Percentiles rank a stretch among this genome's conserved stretches.
phyloP scores from a whole-genome alignment of 2,329 filamentous ascomycete genomes.

The Trichoderma gracile region DNA sequence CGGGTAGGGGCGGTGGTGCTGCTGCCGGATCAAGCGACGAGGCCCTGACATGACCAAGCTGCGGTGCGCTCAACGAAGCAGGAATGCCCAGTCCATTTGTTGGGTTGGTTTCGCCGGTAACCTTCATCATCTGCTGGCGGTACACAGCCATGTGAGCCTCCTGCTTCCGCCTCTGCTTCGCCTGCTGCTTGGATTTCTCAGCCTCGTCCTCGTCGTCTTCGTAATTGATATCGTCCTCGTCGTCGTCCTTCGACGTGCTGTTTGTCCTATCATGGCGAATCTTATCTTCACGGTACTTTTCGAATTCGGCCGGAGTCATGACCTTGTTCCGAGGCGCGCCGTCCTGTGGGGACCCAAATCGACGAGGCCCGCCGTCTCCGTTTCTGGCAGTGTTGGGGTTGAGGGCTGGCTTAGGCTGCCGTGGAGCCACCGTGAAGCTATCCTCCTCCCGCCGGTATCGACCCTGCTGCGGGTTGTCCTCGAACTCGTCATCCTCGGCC shows the following conservation, averaged over 20 bases:
- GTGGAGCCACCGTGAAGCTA: conserved; percentile 38
- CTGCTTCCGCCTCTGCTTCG: conserved; percentile 80
- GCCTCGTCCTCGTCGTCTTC: conserved; percentile 77
- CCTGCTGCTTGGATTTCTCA: conserved; percentile 71
- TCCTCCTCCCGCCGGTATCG: conserved; percentile 47
- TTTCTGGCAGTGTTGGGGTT: conserved; percentile 32
- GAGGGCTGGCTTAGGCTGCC: conserved; percentile 32
- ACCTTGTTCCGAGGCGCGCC: conserved; percentile 65
- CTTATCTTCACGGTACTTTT: conserved; percentile 75
- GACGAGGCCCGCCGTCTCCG: conserved; percentile 52
- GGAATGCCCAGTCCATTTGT: conserved; percentile 56
- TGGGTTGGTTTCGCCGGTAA: conserved; percentile 70
- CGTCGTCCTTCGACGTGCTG: conserved; percentile 54
- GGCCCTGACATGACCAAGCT: conserved; percentile 47
- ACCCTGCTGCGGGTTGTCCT: conserved; percentile 27
- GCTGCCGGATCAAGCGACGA: conserved; percentile 44
- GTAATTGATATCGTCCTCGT: conserved; percentile 65
- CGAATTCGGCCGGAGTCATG: conserved; percentile 88
- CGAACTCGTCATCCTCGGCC: conserved; percentile 29
- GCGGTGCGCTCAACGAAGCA: conserved; percentile 63
- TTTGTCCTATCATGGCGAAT: conserved; percentile 56
- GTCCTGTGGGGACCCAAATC: conserved; percentile 35
- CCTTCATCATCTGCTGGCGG: conserved; percentile 95
- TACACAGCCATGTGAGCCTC: conserved; percentile 89
- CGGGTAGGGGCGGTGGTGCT: not conserved